Conservation (phyloP, 164 flowering plant species). For the Akebia trifoliata region DNA sequence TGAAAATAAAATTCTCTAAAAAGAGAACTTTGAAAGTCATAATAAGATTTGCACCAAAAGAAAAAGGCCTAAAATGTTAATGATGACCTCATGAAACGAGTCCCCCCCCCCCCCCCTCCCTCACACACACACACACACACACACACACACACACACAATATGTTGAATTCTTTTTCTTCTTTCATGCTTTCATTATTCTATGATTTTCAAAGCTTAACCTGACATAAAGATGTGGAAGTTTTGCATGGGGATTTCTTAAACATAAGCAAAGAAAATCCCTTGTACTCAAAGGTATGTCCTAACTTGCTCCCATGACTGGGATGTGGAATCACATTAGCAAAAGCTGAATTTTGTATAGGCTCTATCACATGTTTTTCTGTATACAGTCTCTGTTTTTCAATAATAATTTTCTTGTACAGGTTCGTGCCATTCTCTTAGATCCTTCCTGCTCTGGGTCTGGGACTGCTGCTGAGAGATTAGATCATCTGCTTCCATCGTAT, state of each 20-base stretch:
- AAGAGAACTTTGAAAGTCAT: too few species aligned
- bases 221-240: slow-evolving; percentile 51
- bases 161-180: neutral
- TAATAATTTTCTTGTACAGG: slow-evolving; percentile 31
- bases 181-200: neutral
- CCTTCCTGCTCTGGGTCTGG: slow-evolving; percentile 99
- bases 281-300: slow-evolving; percentile 50
- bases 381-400: neutral
- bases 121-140: too few species aligned
- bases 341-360: neutral
- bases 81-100: too few species aligned
- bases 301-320: neutral
- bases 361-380: neutral
- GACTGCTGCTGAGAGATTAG: slow-evolving; percentile 66
- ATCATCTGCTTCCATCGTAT: slow-evolving; percentile 83
- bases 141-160: too few species aligned
- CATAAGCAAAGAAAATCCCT: slow-evolving; percentile 46
- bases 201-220: slow-evolving; percentile 28
- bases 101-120: too few species aligned
- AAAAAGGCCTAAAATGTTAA: too few species aligned
- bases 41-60: too few species aligned
- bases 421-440: slow-evolving; percentile 81
- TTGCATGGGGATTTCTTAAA: slow-evolving; percentile 61
- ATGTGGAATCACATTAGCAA: too few species aligned
- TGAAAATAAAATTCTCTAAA: too few species aligned